phyloP scores from a whole-genome alignment of 2,329 filamentous ascomycete genomes.

The Fusarium redolens region DNA sequence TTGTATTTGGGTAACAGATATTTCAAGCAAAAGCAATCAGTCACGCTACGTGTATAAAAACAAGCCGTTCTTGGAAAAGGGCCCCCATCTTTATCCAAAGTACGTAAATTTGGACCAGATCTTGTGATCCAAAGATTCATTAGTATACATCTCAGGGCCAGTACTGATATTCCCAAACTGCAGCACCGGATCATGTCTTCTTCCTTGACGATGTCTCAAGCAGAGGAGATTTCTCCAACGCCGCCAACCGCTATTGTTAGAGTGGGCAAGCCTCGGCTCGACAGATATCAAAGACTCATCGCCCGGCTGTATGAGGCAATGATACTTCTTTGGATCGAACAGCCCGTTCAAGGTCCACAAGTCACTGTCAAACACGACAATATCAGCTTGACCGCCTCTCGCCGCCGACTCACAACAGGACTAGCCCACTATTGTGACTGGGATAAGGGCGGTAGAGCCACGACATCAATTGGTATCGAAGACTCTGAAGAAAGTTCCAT shows the following conservation, averaged over 20 bases:
- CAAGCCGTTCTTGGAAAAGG: not conserved
- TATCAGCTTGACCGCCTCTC: not conserved
- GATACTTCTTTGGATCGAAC: constrained; percentile 1
- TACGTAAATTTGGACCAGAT: not conserved
- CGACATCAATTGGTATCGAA: not conserved
- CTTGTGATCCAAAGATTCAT: not conserved
- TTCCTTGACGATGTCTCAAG: not conserved
- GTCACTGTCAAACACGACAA: not conserved
- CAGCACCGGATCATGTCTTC: not conserved
- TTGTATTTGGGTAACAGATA: not conserved
- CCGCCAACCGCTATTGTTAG: not conserved
- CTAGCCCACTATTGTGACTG: not conserved
- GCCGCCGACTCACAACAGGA: not conserved
- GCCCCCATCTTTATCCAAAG: not conserved
- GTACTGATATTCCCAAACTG: not conserved
- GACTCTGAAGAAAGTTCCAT: not conserved
- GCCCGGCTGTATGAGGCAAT: not conserved
- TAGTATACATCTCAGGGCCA: not conserved
- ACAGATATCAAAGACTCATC: not conserved
- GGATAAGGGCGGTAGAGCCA: not conserved
- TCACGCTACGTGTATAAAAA: not conserved
- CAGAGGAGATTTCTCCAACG: not conserved
- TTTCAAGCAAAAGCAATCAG: not conserved
- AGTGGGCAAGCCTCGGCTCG: not conserved
- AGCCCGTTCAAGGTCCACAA: not conserved